A percentile compares a stretch with the other conserved stretches of the same genome.
These are phyloP conservation scores for Nephelium lappaceum DNA, from an alignment of 345 rosid genomes.

Conservation along the genomic window DNA sequence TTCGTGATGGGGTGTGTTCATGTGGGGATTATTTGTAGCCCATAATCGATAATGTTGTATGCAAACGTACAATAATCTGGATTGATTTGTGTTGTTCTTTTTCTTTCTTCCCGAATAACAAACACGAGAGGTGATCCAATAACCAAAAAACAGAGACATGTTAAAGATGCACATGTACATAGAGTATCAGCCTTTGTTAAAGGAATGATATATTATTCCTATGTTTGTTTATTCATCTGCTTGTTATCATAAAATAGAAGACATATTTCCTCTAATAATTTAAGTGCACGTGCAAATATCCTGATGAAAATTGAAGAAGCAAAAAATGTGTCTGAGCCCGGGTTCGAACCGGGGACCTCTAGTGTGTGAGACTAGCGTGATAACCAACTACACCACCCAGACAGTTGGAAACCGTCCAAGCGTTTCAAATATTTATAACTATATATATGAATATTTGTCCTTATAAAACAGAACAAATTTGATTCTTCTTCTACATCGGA, in stretches of 20 bases:
- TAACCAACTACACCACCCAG: conserved; percentile 81
- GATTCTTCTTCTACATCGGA: not conserved
- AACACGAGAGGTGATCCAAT: not conserved
- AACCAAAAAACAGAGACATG: not conserved
- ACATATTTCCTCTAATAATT: too few relatives aligned
- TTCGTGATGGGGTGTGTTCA: conserved; percentile 75
- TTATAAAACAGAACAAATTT: not conserved
- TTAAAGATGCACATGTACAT: conserved; percentile 3
- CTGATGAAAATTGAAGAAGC: too few relatives aligned
- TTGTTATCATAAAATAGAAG: too few relatives aligned
- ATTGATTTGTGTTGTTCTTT: not conserved
- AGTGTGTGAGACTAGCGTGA: conserved; percentile 86
- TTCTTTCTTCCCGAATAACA: not conserved
- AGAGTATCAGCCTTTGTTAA: not conserved
- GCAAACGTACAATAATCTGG: not conserved
- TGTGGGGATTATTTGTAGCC: conserved; percentile 86
- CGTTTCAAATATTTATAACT: too few relatives aligned
- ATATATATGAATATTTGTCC: not conserved
- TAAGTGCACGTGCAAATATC: too few relatives aligned
- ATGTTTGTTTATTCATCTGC: not conserved
- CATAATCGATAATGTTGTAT: not conserved
- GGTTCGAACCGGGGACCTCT: conserved; percentile 76
- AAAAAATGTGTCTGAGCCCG: conserved; percentile 54
- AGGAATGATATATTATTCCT: not conserved
- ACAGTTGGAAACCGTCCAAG: not conserved